phyloP scores from a whole-genome alignment of 2,329 filamentous ascomycete genomes.

The Xylaria sp. region DNA sequence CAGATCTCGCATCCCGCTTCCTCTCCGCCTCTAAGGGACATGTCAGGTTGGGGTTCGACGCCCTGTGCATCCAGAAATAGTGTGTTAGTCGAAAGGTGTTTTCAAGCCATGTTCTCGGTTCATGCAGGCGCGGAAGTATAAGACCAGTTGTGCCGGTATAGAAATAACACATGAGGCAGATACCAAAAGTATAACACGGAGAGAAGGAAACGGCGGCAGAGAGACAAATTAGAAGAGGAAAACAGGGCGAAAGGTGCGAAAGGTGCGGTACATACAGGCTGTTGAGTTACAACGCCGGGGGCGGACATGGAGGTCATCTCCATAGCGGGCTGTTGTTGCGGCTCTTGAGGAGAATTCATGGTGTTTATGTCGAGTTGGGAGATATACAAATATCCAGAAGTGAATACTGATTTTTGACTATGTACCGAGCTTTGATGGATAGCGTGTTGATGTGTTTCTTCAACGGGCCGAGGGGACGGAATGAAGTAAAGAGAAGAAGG shows the following conservation, averaged over 20 bases:
- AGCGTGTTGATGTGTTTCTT: not conserved
- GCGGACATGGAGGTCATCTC: conserved; percentile 40
- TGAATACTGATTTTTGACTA: not conserved
- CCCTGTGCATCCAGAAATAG: conserved; percentile 32
- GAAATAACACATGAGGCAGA: not conserved
- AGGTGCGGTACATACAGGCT: conserved; percentile 53
- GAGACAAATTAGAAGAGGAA: no score
- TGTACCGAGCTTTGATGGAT: not conserved
- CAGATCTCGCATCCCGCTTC: conserved; percentile 54
- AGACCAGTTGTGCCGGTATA: not conserved
- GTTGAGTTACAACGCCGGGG: conserved; percentile 47
- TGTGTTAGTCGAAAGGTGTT: conserved; percentile 4
- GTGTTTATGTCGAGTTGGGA: conserved; percentile 5
- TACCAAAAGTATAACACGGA: no score
- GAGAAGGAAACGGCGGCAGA: not conserved
- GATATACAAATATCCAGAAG: not conserved
- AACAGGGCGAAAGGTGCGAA: no score
- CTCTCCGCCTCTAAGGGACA: conserved; percentile 52
- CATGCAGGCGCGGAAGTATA: not conserved
- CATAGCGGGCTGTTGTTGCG: conserved; percentile 53
- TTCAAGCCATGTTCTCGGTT: not conserved
- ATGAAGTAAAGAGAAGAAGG: not conserved
- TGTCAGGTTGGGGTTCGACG: conserved; percentile 50
- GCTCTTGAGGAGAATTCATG: conserved; percentile 50
- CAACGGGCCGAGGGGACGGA: not conserved